Percentiles rank a stretch among this genome's conserved stretches.
These are phyloP conservation scores for Hirsutella minnesotensis DNA, from an alignment of 2,329 filamentous ascomycete species.

Conservation along the genomic window DNA sequence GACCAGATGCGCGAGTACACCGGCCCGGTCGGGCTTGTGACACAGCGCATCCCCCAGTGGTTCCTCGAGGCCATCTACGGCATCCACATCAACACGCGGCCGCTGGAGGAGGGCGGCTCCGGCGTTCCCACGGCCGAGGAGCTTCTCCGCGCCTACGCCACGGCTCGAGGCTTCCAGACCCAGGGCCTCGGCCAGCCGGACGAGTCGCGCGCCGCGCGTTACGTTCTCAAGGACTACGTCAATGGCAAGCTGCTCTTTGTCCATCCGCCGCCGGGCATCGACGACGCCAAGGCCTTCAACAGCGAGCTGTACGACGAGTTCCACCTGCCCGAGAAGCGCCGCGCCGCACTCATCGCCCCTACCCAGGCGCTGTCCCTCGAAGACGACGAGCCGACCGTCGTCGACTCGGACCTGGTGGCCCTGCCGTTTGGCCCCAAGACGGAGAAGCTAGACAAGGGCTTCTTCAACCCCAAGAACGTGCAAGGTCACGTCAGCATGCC, in stretches of 20 bases:
- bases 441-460: constrained; percentile 69
- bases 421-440: constrained; percentile 60
- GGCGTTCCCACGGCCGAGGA: constrained; percentile 78
- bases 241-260: constrained; percentile 91
- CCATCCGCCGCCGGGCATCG: constrained; percentile 66
- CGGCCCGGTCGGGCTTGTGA: constrained; percentile 73
- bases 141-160: constrained; percentile 74
- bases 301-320: constrained; percentile 72
- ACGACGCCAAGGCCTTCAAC: constrained; percentile 73
- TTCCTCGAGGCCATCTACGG: constrained; percentile 93
- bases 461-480: constrained; percentile 60
- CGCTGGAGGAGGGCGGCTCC: constrained; percentile 84
- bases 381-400: constrained; percentile 16
- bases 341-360: constrained; percentile 46
- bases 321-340: constrained; percentile 73
- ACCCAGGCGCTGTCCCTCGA: constrained; percentile 33
- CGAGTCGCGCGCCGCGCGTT: constrained; percentile 80
- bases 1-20: constrained; percentile 91
- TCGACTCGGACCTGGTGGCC: constrained; percentile 35
- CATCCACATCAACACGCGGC: constrained; percentile 71
- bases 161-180: constrained; percentile 81
- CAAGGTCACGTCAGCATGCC: constrained; percentile 63
- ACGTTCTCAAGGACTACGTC: constrained; percentile 93
- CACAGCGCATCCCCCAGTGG: constrained; percentile 70
- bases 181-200: constrained; percentile 84